A percentile compares a stretch with the other conserved stretches of the same genome.
Conservation (phyloP, 148 eudicot genomes). For the Polygonum maritimum region DNA sequence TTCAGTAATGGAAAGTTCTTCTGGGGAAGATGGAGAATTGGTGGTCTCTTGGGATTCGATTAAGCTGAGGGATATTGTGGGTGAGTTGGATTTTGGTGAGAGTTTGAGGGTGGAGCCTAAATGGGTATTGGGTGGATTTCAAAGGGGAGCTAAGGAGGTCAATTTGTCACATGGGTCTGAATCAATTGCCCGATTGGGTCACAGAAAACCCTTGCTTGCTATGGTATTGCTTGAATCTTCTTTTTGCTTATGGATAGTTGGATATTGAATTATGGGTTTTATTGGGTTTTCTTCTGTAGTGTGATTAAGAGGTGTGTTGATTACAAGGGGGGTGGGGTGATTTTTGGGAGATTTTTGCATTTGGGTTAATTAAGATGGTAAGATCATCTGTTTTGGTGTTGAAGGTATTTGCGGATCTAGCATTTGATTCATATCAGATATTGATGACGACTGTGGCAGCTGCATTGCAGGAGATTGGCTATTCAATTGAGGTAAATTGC, state of each 20-base stretch:
- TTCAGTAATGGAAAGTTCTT: background rate
- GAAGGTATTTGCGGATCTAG: slow-evolving; percentile 80
- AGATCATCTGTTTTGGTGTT: slow-evolving; percentile 22
- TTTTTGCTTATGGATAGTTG: background rate
- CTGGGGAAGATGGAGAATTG: background rate
- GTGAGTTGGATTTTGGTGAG: slow-evolving; percentile 7
- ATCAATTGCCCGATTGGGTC: slow-evolving; percentile 3
- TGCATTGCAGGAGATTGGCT: slow-evolving; percentile 76
- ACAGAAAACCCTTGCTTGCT: slow-evolving; percentile 12
- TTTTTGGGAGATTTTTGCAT: background rate
- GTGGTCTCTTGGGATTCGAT: background rate
- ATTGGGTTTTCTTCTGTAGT: background rate
- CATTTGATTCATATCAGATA: slow-evolving; percentile 69
- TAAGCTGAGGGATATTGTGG: background rate
- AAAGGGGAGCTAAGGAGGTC: background rate
- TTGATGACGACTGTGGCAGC: slow-evolving; percentile 66
- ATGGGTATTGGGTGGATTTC: background rate
- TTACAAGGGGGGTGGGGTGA: background rate
- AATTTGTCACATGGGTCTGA: slow-evolving; percentile 7
- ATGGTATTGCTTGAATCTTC: background rate
- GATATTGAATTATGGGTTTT: background rate
- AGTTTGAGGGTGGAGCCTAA: slow-evolving; percentile 5
- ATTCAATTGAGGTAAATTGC: slow-evolving; percentile 64
- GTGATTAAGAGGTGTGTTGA: background rate
- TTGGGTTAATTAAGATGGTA: slow-evolving; percentile 16